Evolutionary conservation across 768 basidiomycete species (phyloP), one percentile per base, ranked within the genome.

Genomic region (Lentinus tigrinus): DNA sequence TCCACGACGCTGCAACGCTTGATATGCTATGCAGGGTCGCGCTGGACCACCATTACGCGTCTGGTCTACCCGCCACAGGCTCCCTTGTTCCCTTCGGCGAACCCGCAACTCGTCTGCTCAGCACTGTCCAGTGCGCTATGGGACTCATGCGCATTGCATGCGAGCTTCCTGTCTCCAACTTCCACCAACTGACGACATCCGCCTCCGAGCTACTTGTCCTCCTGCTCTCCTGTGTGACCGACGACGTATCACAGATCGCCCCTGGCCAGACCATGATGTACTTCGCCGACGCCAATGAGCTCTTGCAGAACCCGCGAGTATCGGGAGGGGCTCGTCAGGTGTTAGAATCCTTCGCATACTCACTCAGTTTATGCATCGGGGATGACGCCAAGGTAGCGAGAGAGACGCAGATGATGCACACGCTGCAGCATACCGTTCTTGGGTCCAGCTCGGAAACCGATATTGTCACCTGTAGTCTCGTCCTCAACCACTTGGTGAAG

Each of bases 321-420:
- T 70, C 78, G n/a, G 70, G 74, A 10, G 77, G 78, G 42, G 74
- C 84, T 47, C 77, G 84, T 57, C 81, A 82, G 57, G 78, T 80
- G 28, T 68, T 91, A 24, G 87, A 90, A 61, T 74, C 75, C 11
- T 85, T 87, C 63, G 75, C 77, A 3, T 66, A 89, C 37, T 81
- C 84, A 4, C 69, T 91, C 43, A 82, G 81, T 54, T 75, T 87
- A 58, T 64, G 85, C 28, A 77, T 88, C 31, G 85, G 85, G 38
- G 88, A 89, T 63, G 88, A 90, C 56, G 82, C 81, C 24, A 89
- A 87, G 67, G 80, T 77, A 47, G 80, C 84, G n/a, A 76, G 82
- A 56, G 88, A 91, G 71, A 83, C 85, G 16, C 87, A 89, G 57
- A 78, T 88, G 71, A 81, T 88, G 74, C 88, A 89, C 52, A 81